phyloP scores from a whole-genome alignment of 2,329 filamentous ascomycete genomes.

The Cytospora piceicola region DNA sequence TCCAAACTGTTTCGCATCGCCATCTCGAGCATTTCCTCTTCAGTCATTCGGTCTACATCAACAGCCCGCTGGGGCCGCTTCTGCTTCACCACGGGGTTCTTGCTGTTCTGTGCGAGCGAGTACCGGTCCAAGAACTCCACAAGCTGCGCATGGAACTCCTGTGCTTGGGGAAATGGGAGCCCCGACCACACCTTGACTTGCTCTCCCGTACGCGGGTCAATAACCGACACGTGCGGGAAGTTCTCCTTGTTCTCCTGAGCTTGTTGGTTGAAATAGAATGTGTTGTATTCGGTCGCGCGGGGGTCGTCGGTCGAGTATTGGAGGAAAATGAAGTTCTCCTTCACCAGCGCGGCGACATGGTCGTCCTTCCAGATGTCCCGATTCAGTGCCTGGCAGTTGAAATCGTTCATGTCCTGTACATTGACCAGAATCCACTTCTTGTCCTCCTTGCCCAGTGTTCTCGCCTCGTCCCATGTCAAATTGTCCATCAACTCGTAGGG shows the following conservation, averaged over 20 bases:
- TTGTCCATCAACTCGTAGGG: slow-evolving; percentile 87
- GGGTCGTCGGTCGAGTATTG: slow-evolving; percentile 90
- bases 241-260: slow-evolving; percentile 80
- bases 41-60: slow-evolving; percentile 87
- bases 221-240: slow-evolving; percentile 93
- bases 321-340: slow-evolving; percentile 93
- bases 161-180: slow-evolving; percentile 71
- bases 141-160: slow-evolving; percentile 87
- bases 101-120: slow-evolving; percentile 82
- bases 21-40: slow-evolving; percentile 96
- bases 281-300: slow-evolving; percentile 77
- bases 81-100: slow-evolving; percentile 89
- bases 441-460: slow-evolving; percentile 81
- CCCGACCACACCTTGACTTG: slow-evolving; percentile 97
- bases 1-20: slow-evolving; percentile 87
- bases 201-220: slow-evolving; percentile 94
- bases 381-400: slow-evolving; percentile 93
- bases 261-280: slow-evolving; percentile 80
- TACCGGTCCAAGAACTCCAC: slow-evolving; percentile 98
- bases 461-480: slow-evolving; percentile 80
- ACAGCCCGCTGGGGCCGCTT: slow-evolving; percentile 67
- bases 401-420: slow-evolving; percentile 89
- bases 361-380: slow-evolving; percentile 94
- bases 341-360: slow-evolving; percentile 76
- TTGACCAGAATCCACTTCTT: slow-evolving; percentile 97